Evolutionary conservation across 768 basidiomycete species (phyloP), one percentile per base, ranked within the genome.

Genomic region (Mycena capillaripes): DNA sequence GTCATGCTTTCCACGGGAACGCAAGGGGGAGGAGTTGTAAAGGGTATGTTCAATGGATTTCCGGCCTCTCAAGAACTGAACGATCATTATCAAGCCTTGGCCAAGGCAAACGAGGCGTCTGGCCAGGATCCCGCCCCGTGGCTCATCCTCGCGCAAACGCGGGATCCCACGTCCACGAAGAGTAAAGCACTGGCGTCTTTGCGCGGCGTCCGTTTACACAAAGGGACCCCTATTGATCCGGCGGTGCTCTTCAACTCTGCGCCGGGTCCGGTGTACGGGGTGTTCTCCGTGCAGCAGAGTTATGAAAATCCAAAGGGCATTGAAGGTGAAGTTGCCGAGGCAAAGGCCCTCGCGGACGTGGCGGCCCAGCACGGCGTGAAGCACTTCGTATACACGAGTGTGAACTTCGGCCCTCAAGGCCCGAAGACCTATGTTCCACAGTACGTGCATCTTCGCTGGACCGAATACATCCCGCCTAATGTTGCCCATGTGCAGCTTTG

Each of bases 121-220:
- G 2, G n/a, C 1, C n/a, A 16, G 23, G 38, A 40, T 14, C 23
- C 69, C 19, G 9, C 32, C 3, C 65, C 64, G 11, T 72, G 71
- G 71, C 21, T 52, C n/a, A 72, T 72, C 65, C 65, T 72, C 29
- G 71, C 71, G 8, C 71, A 72, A 30, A 72, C 71, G 19, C 71
- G 71, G 7, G 38, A 66, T n/a, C 17, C 59, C 3, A 27, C 36
- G 4, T 42, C 69, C 14, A 32, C 70, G 34, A 48, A 57, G 46
- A 53, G 48, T 25, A 56, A 23, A 34, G 56, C 71, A 4, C 53
- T 72, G 4, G 53, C 11, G 17, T 30, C 64, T 19, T 32, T 71
- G 7, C 32, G 12, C 2, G 64, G 64, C n/a, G 65, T 71, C 6
- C 64, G 59, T 11, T n/a, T 58, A 34, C 46, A 59, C 38, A 58